Conservation (phyloP, 257 asterid genomes). For the Solanum arcanum region DNA sequence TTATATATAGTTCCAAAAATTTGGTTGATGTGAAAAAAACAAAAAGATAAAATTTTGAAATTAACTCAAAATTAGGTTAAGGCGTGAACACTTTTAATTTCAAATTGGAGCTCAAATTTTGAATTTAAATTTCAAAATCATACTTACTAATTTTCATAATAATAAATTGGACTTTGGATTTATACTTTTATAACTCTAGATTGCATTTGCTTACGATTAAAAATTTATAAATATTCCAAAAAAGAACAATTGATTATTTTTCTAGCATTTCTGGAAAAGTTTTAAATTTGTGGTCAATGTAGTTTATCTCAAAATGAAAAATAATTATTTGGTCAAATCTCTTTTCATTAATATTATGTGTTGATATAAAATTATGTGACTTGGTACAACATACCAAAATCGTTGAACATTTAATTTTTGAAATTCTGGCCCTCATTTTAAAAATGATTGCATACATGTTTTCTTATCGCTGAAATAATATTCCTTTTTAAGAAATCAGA, state of each 20-base stretch:
- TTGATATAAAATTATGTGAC: background rate
- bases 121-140: too few relatives aligned
- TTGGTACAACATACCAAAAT: too few relatives aligned
- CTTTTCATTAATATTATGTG: background rate
- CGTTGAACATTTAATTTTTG: too few relatives aligned
- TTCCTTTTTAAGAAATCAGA: background rate
- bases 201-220: background rate
- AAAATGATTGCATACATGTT: background rate
- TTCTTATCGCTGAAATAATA: too few relatives aligned
- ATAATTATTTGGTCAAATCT: background rate
- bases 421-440: background rate
- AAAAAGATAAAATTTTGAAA: background rate
- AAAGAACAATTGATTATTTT: background rate
- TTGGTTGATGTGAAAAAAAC: background rate
- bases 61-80: background rate
- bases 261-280: background rate
- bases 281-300: background rate
- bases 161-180: too few relatives aligned
- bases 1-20: background rate
- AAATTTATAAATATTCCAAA: background rate
- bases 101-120: too few relatives aligned
- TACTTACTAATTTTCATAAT: background rate
- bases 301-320: background rate
- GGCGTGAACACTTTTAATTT: too few relatives aligned
- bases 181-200: background rate